Conservation (phyloP, 306 rosid genomes). For the Sindora glabra region DNA sequence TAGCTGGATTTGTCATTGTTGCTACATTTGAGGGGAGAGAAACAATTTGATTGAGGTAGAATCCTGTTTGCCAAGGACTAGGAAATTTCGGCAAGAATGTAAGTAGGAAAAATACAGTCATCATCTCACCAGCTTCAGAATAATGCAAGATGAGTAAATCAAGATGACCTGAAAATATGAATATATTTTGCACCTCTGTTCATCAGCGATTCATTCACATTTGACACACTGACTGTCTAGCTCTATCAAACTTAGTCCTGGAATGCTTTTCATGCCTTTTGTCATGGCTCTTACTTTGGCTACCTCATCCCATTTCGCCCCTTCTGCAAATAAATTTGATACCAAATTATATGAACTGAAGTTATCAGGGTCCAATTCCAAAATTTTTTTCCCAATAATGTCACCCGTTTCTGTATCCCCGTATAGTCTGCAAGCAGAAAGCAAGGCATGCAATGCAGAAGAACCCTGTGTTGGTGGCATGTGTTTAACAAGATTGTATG, state of each 20-base stretch:
- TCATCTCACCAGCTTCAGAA: too few species aligned
- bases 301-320: conserved; percentile 46
- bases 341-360: conserved; percentile 26
- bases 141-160: too few species aligned
- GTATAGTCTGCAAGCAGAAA: conserved; percentile 45
- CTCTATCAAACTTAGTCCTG: conserved; percentile 38
- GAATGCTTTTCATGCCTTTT: conserved; percentile 16
- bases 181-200: background rate
- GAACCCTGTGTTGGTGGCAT: conserved; percentile 19
- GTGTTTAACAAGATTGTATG: conserved; percentile 31
- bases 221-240: background rate
- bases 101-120: too few species aligned
- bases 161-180: background rate
- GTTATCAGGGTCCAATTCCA: conserved; percentile 22
- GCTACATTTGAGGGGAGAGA: too few species aligned
- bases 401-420: conserved; percentile 33
- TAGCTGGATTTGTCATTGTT: too few species aligned
- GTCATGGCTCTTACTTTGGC: conserved; percentile 20
- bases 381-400: conserved; percentile 19
- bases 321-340: conserved; percentile 33
- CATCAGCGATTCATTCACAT: conserved; percentile 10
- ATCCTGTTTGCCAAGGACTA: too few species aligned
- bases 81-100: too few species aligned
- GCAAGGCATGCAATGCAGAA: conserved; percentile 36
- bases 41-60: too few species aligned